Percentiles rank a stretch among this genome's conserved stretches.
Evolutionary conservation across 1,139 yeast genomes (phyloP).

Genomic region (Candida buenavistaensis): DNA sequence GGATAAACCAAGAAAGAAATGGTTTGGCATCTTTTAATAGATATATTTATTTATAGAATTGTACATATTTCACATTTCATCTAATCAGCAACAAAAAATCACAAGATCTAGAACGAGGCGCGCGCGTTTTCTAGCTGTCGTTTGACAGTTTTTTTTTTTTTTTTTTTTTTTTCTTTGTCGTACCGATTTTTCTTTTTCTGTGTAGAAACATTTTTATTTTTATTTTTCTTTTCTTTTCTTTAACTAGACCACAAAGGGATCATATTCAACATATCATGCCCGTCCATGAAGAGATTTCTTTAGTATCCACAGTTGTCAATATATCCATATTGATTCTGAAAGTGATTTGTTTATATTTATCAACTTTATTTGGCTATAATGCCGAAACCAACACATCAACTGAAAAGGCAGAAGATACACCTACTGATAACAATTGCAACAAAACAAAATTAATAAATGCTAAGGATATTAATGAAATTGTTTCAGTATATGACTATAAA

Average conservation of each 20-base stretch:
- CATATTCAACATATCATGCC: conserved; percentile 9
- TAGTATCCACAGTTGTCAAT: conserved; percentile 11
- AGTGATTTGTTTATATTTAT: conserved; percentile 7
- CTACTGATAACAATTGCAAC: conserved; percentile 1
- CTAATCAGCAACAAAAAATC: too few relatives aligned
- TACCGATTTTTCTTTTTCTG: background rate
- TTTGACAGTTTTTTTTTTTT: background rate
- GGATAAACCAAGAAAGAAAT: conserved; percentile 24
- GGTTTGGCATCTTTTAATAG: conserved; percentile 35
- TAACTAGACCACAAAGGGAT: background rate
- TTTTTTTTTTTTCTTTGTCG: background rate
- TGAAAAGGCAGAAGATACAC: too few relatives aligned
- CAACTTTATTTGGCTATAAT: conserved; percentile 7
- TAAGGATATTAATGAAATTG: conserved; percentile 63
- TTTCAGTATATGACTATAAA: conserved; percentile 58
- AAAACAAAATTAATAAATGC: conserved; percentile 24
- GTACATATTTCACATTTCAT: too few relatives aligned
- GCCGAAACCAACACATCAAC: too few relatives aligned
- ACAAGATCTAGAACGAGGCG: too few relatives aligned
- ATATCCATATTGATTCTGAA: conserved; percentile 9
- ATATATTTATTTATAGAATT: too few relatives aligned
- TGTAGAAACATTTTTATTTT: background rate
- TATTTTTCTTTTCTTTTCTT: background rate
- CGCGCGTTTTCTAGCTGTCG: background rate
- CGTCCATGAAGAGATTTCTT: conserved; percentile 13